Evolutionary conservation across 1,284 basidiomycete genomes (phyloP).

Genomic region (Stereum hirsutum): DNA sequence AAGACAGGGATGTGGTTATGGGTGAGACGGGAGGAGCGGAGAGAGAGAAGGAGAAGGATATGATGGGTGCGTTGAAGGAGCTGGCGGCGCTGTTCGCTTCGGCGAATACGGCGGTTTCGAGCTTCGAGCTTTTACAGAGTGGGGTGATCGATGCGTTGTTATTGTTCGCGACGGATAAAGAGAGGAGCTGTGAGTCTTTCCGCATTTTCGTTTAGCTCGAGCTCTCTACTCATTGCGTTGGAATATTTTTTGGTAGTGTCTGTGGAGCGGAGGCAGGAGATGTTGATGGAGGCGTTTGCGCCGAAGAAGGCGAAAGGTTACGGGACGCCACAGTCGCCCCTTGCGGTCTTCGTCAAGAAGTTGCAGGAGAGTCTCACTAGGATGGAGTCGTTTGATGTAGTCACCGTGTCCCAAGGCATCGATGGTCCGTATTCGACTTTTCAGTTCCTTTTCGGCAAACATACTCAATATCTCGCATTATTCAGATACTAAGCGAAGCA

Average conservation of each 20-base stretch:
- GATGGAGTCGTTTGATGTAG: constrained; percentile 91
- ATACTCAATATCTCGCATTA: not conserved
- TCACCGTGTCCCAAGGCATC: constrained; percentile 70
- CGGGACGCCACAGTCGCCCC: constrained; percentile 45
- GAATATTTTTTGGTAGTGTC: constrained; percentile 33
- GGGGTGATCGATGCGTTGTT: constrained; percentile 87
- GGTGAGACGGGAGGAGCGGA: no score
- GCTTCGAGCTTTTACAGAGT: constrained; percentile 92
- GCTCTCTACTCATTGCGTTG: not conserved
- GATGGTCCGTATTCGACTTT: constrained; percentile 45
- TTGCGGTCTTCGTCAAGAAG: constrained; percentile 85
- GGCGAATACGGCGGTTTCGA: constrained; percentile 77
- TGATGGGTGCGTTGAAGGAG: constrained; percentile 58
- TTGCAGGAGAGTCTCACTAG: constrained; percentile 89
- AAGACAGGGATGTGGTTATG: no score
- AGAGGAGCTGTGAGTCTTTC: constrained; percentile 37
- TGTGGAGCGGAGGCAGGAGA: constrained; percentile 51
- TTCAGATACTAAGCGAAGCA: constrained; percentile 69
- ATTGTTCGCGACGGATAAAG: constrained; percentile 68
- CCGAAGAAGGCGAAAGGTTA: constrained; percentile 38
- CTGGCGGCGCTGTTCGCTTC: constrained; percentile 77
- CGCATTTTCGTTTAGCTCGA: constrained; percentile 5
- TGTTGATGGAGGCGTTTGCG: constrained; percentile 70
- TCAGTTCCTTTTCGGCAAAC: not conserved
- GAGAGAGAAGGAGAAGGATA: constrained; percentile 58